Percentiles rank a stretch among this genome's conserved stretches.
phyloP scores from a whole-genome alignment of 2,329 filamentous ascomycete species.

The Xylaria multiplex region DNA sequence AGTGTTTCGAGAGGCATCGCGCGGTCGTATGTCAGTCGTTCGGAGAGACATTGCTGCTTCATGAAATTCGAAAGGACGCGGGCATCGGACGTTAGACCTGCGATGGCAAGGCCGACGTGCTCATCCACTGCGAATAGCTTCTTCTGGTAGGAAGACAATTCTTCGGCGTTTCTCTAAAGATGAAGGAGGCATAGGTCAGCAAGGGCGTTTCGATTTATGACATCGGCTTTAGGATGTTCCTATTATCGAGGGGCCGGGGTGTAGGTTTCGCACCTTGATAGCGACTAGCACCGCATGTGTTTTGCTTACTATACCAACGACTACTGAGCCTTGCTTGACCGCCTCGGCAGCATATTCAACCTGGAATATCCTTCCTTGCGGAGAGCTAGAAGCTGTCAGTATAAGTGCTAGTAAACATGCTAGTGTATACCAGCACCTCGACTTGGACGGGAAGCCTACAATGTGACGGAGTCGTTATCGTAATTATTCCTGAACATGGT shows the following conservation, averaged over 20 bases:
- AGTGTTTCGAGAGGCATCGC: constrained; percentile 90
- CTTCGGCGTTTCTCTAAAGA: constrained; percentile 91
- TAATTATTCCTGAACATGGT: constrained; percentile 99
- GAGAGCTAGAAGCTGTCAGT: constrained; percentile 72
- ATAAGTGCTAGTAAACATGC: constrained; percentile 10
- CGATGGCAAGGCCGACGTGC: constrained; percentile 94
- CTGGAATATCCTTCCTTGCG: constrained; percentile 99
- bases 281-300: constrained; percentile 96
- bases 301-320: constrained; percentile 97
- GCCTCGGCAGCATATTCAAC: constrained; percentile 99
- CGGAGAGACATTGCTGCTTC: constrained; percentile 98
- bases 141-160: constrained; percentile 99
- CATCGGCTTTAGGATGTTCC: constrained; percentile 1
- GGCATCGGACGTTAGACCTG: constrained; percentile 95
- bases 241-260: background rate
- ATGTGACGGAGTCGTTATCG: constrained; percentile 99
- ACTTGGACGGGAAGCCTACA: constrained; percentile 68
- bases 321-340: constrained; percentile 98
- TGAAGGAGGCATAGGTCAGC: constrained; percentile 19
- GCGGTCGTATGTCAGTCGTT: constrained; percentile 94
- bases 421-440: constrained; percentile 28
- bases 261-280: constrained; percentile 77
- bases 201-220: background rate
- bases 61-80: constrained; percentile 99
- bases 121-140: constrained; percentile 98